Base-by-base conservation (phyloP, 305 asterid species). In the Fraxinus floribunda region DNA sequence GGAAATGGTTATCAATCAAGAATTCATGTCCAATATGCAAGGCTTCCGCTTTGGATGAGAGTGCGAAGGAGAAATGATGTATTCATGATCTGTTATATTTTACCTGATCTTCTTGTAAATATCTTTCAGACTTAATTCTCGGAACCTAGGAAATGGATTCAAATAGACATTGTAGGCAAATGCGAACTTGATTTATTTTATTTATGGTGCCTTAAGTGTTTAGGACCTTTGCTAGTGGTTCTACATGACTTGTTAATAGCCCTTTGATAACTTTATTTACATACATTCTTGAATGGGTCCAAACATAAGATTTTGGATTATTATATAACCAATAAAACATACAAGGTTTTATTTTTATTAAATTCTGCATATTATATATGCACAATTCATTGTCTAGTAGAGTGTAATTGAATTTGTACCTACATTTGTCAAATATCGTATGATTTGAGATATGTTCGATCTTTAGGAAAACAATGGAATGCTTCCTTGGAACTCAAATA, bases 1-100 rank as follows among this genome's bases (percentile, higher is more conserved):
- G 85, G 35, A 94, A 86, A 88, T 94, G 98, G 98, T 62, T 94
- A 71, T 89, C 95, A 6, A 85, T 94, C 90, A 94, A 94, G 92
- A 94, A 91, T 57, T 78, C 72, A 32, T 94, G 97, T 24, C 98
- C 97, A 5, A 92, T 94, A 84, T 93, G 97, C 91, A 94, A 94
- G 86, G 81, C 88, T 66, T 24, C 96, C 70, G 96, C 93, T 41
- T 75, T 87, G 84, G 92, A 87, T 52, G 93, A 91, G 68, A 82
- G 75, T n/a, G 44, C 52, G 84, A 77, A 83, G 84, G 89, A 84
- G 39, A 52, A 80, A 52, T 83, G 85, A 78, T 38, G 35, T 39
- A 74, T 80, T 85, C 44, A 77, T 66, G 16, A 73, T 82, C 77
- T 8, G 5, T 57, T 46, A 68, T 71, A 66, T 76, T 85, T 83